Evolutionary conservation across 148 eudicot species (phyloP).

Genomic region (Mesembryanthemum crystallinum): DNA sequence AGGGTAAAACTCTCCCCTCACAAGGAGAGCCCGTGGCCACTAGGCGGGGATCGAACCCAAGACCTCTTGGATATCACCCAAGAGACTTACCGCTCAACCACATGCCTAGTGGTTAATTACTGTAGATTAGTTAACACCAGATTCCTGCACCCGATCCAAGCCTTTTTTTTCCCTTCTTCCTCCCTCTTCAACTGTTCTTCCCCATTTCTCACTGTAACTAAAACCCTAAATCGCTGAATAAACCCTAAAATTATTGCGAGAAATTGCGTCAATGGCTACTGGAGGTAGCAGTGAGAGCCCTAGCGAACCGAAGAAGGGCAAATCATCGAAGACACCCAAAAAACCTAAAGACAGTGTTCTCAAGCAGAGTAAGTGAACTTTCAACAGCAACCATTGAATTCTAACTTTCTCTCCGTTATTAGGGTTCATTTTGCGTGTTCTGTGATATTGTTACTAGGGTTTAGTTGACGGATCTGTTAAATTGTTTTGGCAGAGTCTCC

Average conservation of each 20-base stretch:
- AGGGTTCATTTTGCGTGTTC: not conserved
- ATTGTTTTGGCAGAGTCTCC: conserved; percentile 66
- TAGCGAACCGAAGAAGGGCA: conserved; percentile 48
- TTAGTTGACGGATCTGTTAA: conserved; percentile 1
- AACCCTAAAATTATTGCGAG: not conserved
- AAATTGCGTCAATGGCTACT: conserved; percentile 35
- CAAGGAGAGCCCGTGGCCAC: too few relatives aligned
- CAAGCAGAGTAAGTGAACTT: conserved; percentile 63
- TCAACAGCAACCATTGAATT: too few relatives aligned
- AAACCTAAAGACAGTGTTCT: conserved; percentile 75
- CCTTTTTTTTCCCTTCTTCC: not conserved
- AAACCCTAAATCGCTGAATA: conserved; percentile 6
- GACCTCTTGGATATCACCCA: too few relatives aligned
- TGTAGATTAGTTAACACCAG: too few relatives aligned
- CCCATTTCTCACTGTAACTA: conserved; percentile 4
- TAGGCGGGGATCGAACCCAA: too few relatives aligned
- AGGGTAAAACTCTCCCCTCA: too few relatives aligned
- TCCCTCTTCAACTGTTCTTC: not conserved
- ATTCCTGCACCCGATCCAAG: too few relatives aligned
- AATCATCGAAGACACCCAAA: conserved; percentile 53
- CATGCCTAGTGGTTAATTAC: too few relatives aligned
- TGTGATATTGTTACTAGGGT: not conserved
- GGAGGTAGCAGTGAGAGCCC: conserved; percentile 75
- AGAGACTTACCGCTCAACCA: too few relatives aligned
- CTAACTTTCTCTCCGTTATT: not conserved